Conservation (phyloP, 345 rosid genomes). For the Turnera subulata region DNA sequence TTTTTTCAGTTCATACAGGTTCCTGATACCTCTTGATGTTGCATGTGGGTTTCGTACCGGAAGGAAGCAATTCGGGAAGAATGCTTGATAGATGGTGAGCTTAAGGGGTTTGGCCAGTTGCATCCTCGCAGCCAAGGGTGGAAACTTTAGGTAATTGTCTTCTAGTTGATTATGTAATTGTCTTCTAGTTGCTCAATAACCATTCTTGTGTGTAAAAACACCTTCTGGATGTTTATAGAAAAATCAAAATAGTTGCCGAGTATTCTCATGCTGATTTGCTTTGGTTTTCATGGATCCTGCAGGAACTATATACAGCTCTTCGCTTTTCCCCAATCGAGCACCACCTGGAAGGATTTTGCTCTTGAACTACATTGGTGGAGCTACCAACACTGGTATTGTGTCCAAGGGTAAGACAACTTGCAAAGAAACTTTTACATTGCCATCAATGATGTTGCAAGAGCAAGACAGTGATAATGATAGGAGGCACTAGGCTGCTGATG, state of each 20-base stretch:
- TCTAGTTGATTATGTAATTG: background rate
- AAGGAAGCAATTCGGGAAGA: conserved; percentile 77
- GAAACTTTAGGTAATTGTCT: conserved; percentile 79
- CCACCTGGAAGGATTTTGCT: conserved; percentile 76
- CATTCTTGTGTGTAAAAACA: background rate
- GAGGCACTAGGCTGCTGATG: background rate
- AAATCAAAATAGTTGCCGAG: too few relatives aligned
- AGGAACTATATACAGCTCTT: conserved; percentile 93
- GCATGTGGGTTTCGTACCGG: conserved; percentile 48
- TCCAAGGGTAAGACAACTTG: conserved; percentile 51
- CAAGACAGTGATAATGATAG: background rate
- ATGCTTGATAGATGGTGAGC: conserved; percentile 74
- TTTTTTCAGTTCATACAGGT: too few relatives aligned
- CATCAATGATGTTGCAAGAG: background rate
- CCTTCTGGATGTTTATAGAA: background rate
- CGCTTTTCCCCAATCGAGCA: conserved; percentile 89
- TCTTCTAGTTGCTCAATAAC: conserved; percentile 1
- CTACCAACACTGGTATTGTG: conserved; percentile 67
- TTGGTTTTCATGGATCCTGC: conserved; percentile 15
- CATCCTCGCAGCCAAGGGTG: conserved; percentile 96
- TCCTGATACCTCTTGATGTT: too few relatives aligned
- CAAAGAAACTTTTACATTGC: background rate
- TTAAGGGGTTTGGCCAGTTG: conserved; percentile 94
- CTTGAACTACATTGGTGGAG: conserved; percentile 82
- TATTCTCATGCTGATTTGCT: background rate